Base-by-base conservation (phyloP, 2,329 filamentous ascomycete species). In the Trichoderma cornu-damae region DNA sequence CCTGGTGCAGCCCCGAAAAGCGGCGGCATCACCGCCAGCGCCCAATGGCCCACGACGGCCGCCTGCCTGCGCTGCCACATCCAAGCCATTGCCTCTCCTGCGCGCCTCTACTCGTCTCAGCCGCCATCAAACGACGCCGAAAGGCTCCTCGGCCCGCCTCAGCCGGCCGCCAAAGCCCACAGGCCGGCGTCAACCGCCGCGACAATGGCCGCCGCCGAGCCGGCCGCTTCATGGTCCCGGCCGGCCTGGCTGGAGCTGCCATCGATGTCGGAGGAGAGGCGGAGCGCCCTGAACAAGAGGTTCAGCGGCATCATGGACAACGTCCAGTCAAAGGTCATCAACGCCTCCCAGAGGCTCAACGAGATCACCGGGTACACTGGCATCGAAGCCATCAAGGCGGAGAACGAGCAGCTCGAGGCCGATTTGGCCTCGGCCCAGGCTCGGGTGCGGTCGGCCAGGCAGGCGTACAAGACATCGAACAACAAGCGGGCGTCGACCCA, bases 291-390 rank as follows among this genome's bases (percentile, higher is more conserved):
- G 38, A 69, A 68, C 34, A 67, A 70, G 60, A 68, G 61, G 35
- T 71, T 73, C 53, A 71, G 67, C 58, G 52, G 59, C 37, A 76
- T 95, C 69, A 95, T 97, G 89, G 94, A 99, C 75, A 86, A 89
- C 62, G 71, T 96, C 18, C 90, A 97, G 69, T 83, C 87, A 30
- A 91, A 93, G 65, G 81, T 95, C 44, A 88, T 96, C 62, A 82
- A 87, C 51, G 92, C 92, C 3, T 90, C 90, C 2, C 89, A 94
- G 69, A 88, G 89, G 59, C 83, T 99, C 72, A 99, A 96, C 73
- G 90, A 92, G 66, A 83, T 96, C 54, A 99, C 94, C 2, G 94
- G 94, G 63, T 99, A 97, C 77, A 88, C 89, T 1, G 85, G 88
- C 42, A 97, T 99, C 70, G 92, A 96, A 71, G 77, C 83, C 22